These are phyloP conservation scores for Hypoxylon sp. DNA, from an alignment of 2,329 filamentous ascomycete species.

Conservation along the genomic window DNA sequence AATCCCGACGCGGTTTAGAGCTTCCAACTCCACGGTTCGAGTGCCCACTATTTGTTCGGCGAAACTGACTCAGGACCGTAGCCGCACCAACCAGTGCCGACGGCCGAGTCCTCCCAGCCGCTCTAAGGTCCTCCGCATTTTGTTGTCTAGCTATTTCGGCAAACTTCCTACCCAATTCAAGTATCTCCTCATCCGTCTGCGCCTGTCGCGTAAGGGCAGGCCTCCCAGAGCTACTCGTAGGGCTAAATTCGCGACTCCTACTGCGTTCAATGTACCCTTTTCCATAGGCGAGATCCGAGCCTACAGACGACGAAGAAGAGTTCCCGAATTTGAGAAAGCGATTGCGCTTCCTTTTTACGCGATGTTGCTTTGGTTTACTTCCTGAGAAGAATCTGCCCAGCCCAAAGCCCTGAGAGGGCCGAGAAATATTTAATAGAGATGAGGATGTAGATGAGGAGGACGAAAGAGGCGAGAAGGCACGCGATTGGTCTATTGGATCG, in stretches of 20 bases:
- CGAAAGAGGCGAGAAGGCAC: conserved; percentile 55
- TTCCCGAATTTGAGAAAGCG: conserved; percentile 71
- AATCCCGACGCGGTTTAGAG: conserved; percentile 59
- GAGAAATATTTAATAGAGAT: conserved; percentile 77
- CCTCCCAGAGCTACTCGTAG: conserved; percentile 45
- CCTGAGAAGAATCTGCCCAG: conserved; percentile 75
- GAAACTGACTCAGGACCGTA: conserved; percentile 60
- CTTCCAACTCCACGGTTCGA: conserved; percentile 58
- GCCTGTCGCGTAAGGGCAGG: conserved; percentile 52
- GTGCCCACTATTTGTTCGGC: conserved; percentile 57
- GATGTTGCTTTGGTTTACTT: conserved; percentile 61
- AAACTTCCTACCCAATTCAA: conserved; percentile 69
- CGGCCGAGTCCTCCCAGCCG: conserved; percentile 58
- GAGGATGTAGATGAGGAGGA: conserved; percentile 69
- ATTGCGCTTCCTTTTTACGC: conserved; percentile 64
- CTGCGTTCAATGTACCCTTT: conserved; percentile 67
- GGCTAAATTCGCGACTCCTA: conserved; percentile 55
- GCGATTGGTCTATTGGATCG: conserved; percentile 47
- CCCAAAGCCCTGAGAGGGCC: conserved; percentile 65
- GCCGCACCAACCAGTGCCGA: conserved; percentile 60
- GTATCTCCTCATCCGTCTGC: conserved; percentile 71
- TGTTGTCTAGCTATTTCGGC: conserved; percentile 67
- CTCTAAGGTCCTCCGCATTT: conserved; percentile 65
- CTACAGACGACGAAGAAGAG: conserved; percentile 77
- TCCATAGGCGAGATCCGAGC: conserved; percentile 78